Percentiles rank a stretch among this genome's conserved stretches.
Evolutionary conservation across 169 alveolate genomes (phyloP).

Genomic region (Miamiensis avidus): DNA sequence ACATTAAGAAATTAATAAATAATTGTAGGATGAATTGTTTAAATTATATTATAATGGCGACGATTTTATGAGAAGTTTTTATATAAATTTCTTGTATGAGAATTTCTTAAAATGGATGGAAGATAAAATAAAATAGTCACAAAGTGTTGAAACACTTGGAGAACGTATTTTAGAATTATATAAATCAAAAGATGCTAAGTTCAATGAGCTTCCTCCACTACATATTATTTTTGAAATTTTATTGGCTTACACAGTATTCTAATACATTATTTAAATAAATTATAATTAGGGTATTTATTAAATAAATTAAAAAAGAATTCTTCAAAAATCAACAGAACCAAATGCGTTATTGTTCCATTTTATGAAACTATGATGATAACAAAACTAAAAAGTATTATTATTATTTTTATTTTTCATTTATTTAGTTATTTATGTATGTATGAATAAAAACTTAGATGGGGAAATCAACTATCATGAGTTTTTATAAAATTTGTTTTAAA

Average conservation of each 20-base stretch:
- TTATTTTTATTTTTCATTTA: background rate
- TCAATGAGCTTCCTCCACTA: conserved; percentile 1
- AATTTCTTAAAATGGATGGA: conserved; percentile 1
- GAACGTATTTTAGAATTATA: background rate
- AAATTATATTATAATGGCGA: conserved; percentile 4
- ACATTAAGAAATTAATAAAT: background rate
- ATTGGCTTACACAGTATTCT: background rate
- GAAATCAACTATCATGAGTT: background rate
- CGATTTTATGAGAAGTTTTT: conserved; percentile 11
- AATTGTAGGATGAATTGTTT: conserved; percentile 5
- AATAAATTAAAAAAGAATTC: background rate
- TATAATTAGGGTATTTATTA: background rate
- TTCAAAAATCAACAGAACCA: background rate
- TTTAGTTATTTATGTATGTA: background rate
- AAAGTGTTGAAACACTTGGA: conserved; percentile 17
- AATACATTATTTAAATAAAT: too few species aligned
- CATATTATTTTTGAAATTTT: conserved; percentile 12
- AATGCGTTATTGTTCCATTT: background rate
- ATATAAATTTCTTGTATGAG: conserved; percentile 17
- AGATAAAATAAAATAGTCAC: background rate
- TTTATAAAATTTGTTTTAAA: conserved; percentile 5
- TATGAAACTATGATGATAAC: conserved; percentile 4
- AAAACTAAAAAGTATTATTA: background rate
- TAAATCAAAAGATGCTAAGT: background rate
- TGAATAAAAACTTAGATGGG: background rate